phyloP scores from a whole-genome alignment of 257 asterid genomes.

The Misopates orontium region DNA sequence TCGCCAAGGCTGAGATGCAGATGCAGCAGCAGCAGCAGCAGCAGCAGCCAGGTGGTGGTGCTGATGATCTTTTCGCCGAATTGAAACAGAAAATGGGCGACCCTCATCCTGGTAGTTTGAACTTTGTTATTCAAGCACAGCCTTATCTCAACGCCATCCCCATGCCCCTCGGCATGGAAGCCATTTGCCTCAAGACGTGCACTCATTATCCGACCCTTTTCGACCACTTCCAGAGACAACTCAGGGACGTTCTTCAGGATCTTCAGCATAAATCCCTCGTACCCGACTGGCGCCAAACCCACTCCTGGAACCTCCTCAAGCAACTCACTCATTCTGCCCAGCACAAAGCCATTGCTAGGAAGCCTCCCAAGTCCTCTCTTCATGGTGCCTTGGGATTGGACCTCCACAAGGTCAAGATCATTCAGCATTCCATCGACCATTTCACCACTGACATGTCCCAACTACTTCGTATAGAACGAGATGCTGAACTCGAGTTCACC shows the following conservation, averaged over 20 bases:
- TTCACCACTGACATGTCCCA: conserved; percentile 70
- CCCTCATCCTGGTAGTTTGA: conserved; percentile 75
- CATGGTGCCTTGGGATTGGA: conserved; percentile 73
- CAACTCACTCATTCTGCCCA: conserved; percentile 87
- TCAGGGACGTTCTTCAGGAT: conserved; percentile 74
- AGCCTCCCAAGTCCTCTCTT: conserved; percentile 42
- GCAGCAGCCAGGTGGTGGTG: no score
- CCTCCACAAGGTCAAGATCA: conserved; percentile 64
- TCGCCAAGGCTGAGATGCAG: conserved; percentile 64
- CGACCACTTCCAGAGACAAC: conserved; percentile 96
- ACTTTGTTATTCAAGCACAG: conserved; percentile 89
- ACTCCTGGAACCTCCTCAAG: conserved; percentile 89
- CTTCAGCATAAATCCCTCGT: conserved; percentile 53
- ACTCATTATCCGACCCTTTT: conserved; percentile 95
- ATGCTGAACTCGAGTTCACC: conserved; percentile 84
- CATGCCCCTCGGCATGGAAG: conserved; percentile 87
- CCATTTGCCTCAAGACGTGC: conserved; percentile 79
- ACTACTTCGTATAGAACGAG: conserved; percentile 83
- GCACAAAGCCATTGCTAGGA: conserved; percentile 92
- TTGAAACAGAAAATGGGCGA: conserved; percentile 72
- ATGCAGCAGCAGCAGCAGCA: no score
- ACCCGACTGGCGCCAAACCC: conserved; percentile 71
- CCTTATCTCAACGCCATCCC: conserved; percentile 86
- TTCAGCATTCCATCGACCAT: conserved; percentile 70
- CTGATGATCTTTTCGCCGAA: conserved; percentile 73